A percentile compares a stretch with the other conserved stretches of the same genome.
phyloP scores from a whole-genome alignment of 768 basidiomycete species.

The Dacryopinax primogenitus region DNA sequence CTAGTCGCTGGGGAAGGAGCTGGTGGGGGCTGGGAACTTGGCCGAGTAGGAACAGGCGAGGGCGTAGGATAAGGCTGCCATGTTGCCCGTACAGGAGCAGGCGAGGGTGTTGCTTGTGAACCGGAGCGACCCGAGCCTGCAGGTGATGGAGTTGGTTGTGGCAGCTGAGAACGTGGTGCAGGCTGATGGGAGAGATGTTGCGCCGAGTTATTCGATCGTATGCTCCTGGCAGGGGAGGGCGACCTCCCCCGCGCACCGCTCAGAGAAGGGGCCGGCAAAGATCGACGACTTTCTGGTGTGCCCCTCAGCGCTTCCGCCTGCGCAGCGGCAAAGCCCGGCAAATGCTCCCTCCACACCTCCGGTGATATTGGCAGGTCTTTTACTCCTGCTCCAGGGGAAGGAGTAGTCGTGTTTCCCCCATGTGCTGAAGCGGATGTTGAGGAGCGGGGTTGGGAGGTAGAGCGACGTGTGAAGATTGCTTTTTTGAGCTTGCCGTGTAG shows the following conservation, averaged over 20 bases:
- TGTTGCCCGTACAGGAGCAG: not conserved
- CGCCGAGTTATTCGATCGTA: too few species aligned
- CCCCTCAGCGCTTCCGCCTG: too few species aligned
- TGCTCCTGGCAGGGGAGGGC: too few species aligned
- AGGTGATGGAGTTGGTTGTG: not conserved
- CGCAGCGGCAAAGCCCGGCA: not conserved
- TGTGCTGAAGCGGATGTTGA: constrained; percentile 11
- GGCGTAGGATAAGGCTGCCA: not conserved
- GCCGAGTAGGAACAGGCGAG: too few species aligned
- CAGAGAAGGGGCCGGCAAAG: not conserved
- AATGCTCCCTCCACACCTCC: not conserved
- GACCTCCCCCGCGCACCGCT: not conserved
- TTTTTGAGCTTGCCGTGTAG: constrained; percentile 68
- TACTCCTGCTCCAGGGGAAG: not conserved
- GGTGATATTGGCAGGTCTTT: not conserved
- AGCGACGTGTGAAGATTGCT: constrained; percentile 40
- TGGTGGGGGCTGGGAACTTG: too few species aligned
- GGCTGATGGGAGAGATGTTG: not conserved
- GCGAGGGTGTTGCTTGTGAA: not conserved
- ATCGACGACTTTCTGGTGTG: not conserved
- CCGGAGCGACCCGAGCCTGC: not conserved
- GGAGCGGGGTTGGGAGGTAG: not conserved
- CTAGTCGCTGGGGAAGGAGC: too few species aligned
- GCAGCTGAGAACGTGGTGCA: too few species aligned
- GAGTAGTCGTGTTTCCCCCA: constrained; percentile 6